phyloP scores from a whole-genome alignment of 2,329 filamentous ascomycete genomes.

The Cladosporium phlei region DNA sequence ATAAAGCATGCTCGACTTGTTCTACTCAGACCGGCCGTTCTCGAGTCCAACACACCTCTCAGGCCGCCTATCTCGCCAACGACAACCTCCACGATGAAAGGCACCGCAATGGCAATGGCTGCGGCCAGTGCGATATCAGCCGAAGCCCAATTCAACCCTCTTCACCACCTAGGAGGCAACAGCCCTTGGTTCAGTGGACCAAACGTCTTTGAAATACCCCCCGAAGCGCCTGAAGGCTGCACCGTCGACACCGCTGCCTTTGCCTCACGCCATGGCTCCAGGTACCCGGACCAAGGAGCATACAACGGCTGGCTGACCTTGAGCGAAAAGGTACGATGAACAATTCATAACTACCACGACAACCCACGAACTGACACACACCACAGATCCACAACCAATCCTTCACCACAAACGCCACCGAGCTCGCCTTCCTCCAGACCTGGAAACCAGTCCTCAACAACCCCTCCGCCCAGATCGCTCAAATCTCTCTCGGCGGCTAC shows the following conservation, averaged over 20 bases:
- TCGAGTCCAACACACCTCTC: too few species aligned
- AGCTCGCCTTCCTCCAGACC: constrained; percentile 51
- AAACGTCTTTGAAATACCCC: constrained; percentile 52
- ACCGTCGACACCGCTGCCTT: constrained; percentile 58
- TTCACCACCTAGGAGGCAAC: constrained; percentile 37
- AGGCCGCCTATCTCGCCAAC: too few species aligned
- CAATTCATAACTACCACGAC: constrained; percentile 6
- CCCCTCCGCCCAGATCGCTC: constrained; percentile 53
- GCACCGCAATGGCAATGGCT: constrained; percentile 3
- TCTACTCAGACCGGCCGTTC: too few species aligned
- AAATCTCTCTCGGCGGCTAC: constrained; percentile 57
- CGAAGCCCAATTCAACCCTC: constrained; percentile 19
- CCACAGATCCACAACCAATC: constrained; percentile 49
- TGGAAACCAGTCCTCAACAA: constrained; percentile 57
- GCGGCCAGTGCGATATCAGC: constrained; percentile 9
- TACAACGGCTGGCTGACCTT: constrained; percentile 52
- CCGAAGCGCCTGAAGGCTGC: constrained; percentile 53
- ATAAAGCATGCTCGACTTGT: too few species aligned
- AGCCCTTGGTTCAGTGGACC: constrained; percentile 46
- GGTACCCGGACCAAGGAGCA: constrained; percentile 58
- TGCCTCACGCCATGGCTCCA: constrained; percentile 57
- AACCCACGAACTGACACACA: background rate
- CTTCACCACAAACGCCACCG: constrained; percentile 49
- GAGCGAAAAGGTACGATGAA: constrained; percentile 16
- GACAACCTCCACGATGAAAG: background rate